These are phyloP conservation scores for Tolypocladium amazonense DNA, from an alignment of 2,329 filamentous ascomycete species.

Conservation along the genomic window DNA sequence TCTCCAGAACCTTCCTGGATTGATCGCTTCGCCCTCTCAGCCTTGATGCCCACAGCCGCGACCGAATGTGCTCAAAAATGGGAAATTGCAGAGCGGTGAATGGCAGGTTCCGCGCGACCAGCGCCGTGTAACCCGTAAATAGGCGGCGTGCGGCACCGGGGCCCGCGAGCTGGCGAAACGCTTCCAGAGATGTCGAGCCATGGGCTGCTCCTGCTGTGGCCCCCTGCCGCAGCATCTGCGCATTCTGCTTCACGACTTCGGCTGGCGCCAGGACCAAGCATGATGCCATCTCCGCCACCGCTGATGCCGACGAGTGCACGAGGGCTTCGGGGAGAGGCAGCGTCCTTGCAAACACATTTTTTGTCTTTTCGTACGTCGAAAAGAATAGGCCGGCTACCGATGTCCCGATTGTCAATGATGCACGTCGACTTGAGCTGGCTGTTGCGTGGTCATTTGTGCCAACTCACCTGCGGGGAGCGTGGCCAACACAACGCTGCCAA, in stretches of 20 bases:
- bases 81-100: conserved; percentile 87
- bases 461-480: conserved; percentile 72
- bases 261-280: conserved; percentile 81
- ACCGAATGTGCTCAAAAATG: conserved; percentile 64
- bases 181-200: conserved; percentile 33
- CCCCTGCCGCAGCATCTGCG: conserved; percentile 58
- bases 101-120: conserved; percentile 73
- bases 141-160: conserved; percentile 47
- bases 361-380: conserved; percentile 75
- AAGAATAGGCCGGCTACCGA: conserved; percentile 73
- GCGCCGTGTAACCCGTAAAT: conserved; percentile 64
- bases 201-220: conserved; percentile 7
- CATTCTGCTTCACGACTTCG: conserved; percentile 89
- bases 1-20: conserved; percentile 43
- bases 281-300: conserved; percentile 69
- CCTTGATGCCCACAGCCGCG: conserved; percentile 32
- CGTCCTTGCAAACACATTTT: conserved; percentile 45
- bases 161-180: conserved; percentile 39
- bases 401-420: background rate
- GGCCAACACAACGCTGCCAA: conserved; percentile 74
- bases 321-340: conserved; percentile 54
- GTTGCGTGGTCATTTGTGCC: background rate
- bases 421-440: background rate
- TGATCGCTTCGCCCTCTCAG: conserved; percentile 13
- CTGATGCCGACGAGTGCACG: conserved; percentile 64